These are phyloP conservation scores for Synchytrium microbalum DNA, from an alignment of 371 early-diverging fungal genomes.

Conservation along the genomic window DNA sequence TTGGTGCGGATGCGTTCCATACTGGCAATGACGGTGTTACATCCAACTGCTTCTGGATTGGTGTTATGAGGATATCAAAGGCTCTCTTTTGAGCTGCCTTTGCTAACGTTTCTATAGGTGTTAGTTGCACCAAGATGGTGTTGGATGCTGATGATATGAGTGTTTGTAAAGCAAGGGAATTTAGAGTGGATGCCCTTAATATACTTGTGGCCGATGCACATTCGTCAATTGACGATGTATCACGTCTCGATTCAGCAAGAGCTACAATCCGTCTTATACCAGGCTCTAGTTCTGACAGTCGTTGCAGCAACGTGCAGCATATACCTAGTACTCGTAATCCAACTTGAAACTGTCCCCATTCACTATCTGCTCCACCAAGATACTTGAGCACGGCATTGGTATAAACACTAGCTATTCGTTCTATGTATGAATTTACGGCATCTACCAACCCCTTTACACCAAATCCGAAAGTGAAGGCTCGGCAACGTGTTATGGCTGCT, in stretches of 20 bases:
- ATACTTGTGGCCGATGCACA: constrained; percentile 9
- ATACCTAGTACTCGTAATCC: constrained; percentile 52
- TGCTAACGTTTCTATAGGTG: neutral
- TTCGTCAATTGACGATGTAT: constrained; percentile 28
- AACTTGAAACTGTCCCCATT: constrained; percentile 50
- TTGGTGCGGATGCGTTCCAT: constrained; percentile 24
- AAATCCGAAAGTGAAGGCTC: constrained; percentile 55
- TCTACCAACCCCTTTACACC: constrained; percentile 47
- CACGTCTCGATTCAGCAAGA: constrained; percentile 26
- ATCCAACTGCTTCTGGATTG: constrained; percentile 40
- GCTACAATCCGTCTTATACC: constrained; percentile 21
- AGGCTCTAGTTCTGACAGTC: constrained; percentile 35
- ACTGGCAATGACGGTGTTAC: constrained; percentile 35
- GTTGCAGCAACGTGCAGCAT: constrained; percentile 35
- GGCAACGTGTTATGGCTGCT: constrained; percentile 43
- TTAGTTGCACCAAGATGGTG: neutral
- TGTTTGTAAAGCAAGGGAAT: neutral
- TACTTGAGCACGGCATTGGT: constrained; percentile 1
- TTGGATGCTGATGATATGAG: neutral
- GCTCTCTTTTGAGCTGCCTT: constrained; percentile 43
- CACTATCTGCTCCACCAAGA: constrained; percentile 15
- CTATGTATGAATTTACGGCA: constrained; percentile 44
- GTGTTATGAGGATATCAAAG: constrained; percentile 49
- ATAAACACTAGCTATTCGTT: constrained; percentile 15
- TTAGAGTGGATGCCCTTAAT: neutral